phyloP scores from a whole-genome alignment of 441 rosid genomes.

The Hura crepitans region DNA sequence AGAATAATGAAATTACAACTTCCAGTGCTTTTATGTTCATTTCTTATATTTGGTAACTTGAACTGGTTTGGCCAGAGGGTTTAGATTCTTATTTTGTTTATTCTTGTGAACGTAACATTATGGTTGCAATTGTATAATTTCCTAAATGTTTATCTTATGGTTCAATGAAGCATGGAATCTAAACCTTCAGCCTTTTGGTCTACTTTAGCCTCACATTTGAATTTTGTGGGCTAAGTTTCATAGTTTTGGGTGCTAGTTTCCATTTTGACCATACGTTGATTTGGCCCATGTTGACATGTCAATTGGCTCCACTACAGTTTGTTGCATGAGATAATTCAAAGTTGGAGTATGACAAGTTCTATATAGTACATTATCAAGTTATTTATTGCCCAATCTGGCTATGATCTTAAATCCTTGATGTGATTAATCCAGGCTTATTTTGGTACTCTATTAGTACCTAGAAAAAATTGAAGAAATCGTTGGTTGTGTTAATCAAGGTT shows the following conservation, averaged over 20 bases:
- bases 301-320: neutral
- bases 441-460: neutral
- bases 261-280: neutral
- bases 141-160: neutral
- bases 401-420: neutral
- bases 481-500: neutral
- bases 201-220: neutral
- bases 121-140: neutral
- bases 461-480: neutral
- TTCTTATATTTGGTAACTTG: conserved; percentile 2
- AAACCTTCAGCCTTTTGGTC: neutral
- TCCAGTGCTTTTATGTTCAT: neutral
- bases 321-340: neutral
- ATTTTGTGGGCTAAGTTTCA: neutral
- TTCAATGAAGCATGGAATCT: neutral
- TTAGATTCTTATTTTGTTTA: conserved; percentile 10
- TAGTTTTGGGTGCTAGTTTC: neutral
- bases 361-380: neutral
- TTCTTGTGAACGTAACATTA: neutral
- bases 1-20: conserved; percentile 10
- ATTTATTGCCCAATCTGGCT: neutral
- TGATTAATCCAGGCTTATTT: neutral
- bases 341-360: neutral
- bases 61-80: neutral
- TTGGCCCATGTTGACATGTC: neutral